Conservation (phyloP, 768 basidiomycete species). For the Pulveroboletus sp. region DNA sequence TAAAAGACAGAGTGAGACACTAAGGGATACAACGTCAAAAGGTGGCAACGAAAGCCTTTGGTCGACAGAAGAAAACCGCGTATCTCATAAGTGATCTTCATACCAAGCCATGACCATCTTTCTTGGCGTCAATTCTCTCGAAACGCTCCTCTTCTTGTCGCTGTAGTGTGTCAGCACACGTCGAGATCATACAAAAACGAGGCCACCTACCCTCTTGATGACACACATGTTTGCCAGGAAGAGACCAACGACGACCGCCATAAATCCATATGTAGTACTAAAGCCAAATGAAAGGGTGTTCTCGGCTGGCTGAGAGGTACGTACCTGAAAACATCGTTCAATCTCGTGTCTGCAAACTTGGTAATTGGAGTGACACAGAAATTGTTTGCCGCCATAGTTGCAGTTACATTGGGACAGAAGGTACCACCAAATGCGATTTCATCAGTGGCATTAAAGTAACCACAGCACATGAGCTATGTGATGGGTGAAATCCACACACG, state of each 20-base stretch:
- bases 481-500: background rate
- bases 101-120: constrained; percentile 83
- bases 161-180: constrained; percentile 35
- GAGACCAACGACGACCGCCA: constrained; percentile 70
- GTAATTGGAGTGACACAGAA: constrained; percentile 76
- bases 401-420: constrained; percentile 49
- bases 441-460: constrained; percentile 71
- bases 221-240: constrained; percentile 81
- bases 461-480: constrained; percentile 73
- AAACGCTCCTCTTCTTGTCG: constrained; percentile 79
- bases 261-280: constrained; percentile 75
- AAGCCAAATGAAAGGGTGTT: background rate
- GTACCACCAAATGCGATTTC: constrained; percentile 53
- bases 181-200: background rate
- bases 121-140: constrained; percentile 84
- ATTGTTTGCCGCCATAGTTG: constrained; percentile 35
- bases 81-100: constrained; percentile 31
- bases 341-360: constrained; percentile 58
- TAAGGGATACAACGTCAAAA: background rate
- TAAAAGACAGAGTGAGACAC: background rate
- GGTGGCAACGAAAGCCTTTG: background rate
- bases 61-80: background rate
- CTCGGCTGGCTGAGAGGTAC: background rate
- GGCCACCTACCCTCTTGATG: constrained; percentile 62
- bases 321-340: constrained; percentile 85